phyloP scores from a whole-genome alignment of 768 basidiomycete genomes.

The Leccinum rimulosum region DNA sequence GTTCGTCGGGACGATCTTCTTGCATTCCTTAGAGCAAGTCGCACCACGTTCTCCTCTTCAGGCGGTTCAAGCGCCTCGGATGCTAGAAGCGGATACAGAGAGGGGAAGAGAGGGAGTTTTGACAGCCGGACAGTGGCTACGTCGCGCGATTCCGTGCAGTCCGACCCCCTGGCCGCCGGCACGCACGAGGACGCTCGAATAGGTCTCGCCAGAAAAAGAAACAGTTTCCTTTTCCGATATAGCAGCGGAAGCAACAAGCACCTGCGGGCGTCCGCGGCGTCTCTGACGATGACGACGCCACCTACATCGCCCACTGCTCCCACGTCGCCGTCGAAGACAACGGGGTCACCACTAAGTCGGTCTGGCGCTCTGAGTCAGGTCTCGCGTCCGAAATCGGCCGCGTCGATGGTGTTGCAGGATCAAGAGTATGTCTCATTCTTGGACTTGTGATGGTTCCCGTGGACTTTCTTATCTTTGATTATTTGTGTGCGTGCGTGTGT shows the following conservation, averaged over 20 bases:
- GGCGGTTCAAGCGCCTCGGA: conserved; percentile 1
- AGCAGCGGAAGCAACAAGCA: background rate
- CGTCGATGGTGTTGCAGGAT: conserved; percentile 12
- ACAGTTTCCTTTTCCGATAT: conserved; percentile 1
- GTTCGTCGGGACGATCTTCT: background rate
- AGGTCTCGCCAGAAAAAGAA: background rate
- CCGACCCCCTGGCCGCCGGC: background rate
- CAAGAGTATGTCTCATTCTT: conserved; percentile 27
- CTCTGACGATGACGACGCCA: background rate
- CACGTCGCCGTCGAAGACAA: background rate
- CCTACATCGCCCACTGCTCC: background rate
- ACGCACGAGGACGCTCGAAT: background rate
- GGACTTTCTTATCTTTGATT: background rate
- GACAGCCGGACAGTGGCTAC: background rate
- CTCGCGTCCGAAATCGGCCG: background rate
- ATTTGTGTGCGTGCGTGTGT: background rate
- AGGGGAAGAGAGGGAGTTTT: background rate
- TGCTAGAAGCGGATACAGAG: background rate
- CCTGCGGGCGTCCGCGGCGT: background rate
- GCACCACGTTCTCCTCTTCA: conserved; percentile 12
- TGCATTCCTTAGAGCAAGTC: conserved; percentile 9
- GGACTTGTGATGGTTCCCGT: conserved; percentile 15
- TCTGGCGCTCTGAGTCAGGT: background rate
- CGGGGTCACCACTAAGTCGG: background rate
- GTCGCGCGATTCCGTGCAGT: conserved; percentile 2